Base-by-base conservation (phyloP, 176 grass and related monocot genomes). In the Oropetium thomaeum region DNA sequence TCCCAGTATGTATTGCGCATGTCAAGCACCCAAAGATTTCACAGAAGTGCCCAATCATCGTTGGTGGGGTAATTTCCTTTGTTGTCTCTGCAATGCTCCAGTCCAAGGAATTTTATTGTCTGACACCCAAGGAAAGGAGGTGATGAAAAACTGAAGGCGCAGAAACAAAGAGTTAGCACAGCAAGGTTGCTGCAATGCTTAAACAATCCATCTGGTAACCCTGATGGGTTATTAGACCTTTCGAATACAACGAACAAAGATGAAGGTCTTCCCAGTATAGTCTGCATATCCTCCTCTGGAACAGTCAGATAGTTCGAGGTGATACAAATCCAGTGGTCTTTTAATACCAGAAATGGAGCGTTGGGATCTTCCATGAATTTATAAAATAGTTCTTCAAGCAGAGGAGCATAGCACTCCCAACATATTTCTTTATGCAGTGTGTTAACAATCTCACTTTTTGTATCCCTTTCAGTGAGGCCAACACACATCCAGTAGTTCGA, bases 401-500 rank as follows among this genome's bases (percentile, higher is more conserved):
- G 0, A 10, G 7, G 22, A 35, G 17, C 2, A 66, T 35, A n/a
- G 0, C n/a, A 59, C 4, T 27, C 40, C 65, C 77, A 69, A 28
- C 6, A 1, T 34, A 70, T 70, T 22, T 70, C 39, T 7, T 33
- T 17, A 13, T 58, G 19, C 14, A 70, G 15, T 5, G 29, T 16
- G n/a, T 13, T 9, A 43, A 20, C 59, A 27, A 48, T 80, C 13
- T 70, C 53, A 23, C n/a, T 48, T 49, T 15, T 7, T 34, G 0
- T 9, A 8, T 28, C 40, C 15, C 33, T n/a, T 48, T 38, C 1
- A 26, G 69, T 61, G n/a, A 70, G 61, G 0, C 41, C 30, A 61
- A 55, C 53, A 7, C 77, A 80, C 37, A 48, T n/a, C 77, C 38
- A 80, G 7, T 20, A 69, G 40, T 15, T 49, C 0, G 66, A 35